Evolutionary conservation across 306 rosid genomes (phyloP).

Genomic region (Cucurbita pepo): DNA sequence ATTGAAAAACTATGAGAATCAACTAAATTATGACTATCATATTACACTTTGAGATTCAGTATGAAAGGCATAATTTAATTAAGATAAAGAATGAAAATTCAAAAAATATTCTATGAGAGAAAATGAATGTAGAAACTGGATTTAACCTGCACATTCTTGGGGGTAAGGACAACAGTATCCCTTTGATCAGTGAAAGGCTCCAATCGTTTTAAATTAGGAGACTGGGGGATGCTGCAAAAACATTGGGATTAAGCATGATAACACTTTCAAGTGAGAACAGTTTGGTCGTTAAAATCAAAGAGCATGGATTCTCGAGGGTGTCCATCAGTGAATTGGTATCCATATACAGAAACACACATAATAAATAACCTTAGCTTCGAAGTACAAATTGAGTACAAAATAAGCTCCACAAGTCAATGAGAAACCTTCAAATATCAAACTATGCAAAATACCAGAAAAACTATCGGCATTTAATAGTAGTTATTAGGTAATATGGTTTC

Average conservation of each 20-base stretch:
- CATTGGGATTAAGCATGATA: constrained; percentile 28
- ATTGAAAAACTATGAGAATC: constrained; percentile 13
- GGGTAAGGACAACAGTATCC: constrained; percentile 76
- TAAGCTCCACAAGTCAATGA: background rate
- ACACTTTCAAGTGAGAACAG: constrained; percentile 7
- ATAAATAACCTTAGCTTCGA: background rate
- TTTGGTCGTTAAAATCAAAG: background rate
- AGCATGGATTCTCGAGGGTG: background rate
- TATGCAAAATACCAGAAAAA: background rate
- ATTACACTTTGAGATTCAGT: background rate
- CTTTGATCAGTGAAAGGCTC: constrained; percentile 60
- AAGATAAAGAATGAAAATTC: background rate
- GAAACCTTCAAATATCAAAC: background rate
- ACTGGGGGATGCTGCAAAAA: constrained; percentile 54
- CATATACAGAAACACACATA: background rate
- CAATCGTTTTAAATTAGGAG: constrained; percentile 67
- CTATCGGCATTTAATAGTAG: background rate
- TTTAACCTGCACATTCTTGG: constrained; percentile 89
- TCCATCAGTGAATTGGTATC: background rate
- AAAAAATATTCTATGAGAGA: constrained; percentile 4
- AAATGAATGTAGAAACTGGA: constrained; percentile 3
- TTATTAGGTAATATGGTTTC: too few relatives aligned
- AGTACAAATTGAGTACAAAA: background rate
- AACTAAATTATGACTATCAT: background rate
- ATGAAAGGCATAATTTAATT: background rate